phyloP scores from a whole-genome alignment of 2,329 filamentous ascomycete genomes.

The Talaromyces sp. region DNA sequence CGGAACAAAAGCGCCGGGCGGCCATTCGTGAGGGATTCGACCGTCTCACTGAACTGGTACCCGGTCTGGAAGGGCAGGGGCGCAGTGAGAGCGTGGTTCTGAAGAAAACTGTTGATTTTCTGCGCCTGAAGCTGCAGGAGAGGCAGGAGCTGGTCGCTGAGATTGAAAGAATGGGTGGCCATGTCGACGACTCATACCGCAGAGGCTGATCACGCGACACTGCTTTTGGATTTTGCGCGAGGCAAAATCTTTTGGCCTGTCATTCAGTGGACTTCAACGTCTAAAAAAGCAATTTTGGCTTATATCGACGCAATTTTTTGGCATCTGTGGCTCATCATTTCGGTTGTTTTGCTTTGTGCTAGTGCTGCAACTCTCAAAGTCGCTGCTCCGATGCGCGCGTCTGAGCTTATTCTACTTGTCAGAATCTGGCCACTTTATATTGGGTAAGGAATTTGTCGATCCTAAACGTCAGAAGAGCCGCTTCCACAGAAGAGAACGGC shows the following conservation, averaged over 20 bases:
- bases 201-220: conserved; percentile 14
- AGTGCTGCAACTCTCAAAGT: background rate
- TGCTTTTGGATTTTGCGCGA: background rate
- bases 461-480: background rate
- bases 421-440: background rate
- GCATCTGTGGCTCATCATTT: background rate
- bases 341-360: background rate
- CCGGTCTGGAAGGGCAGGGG: conserved; percentile 74
- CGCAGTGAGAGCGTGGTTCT: conserved; percentile 83
- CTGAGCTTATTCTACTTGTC: background rate
- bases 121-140: conserved; percentile 55
- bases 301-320: background rate
- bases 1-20: conserved; percentile 58
- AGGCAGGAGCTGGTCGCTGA: conserved; percentile 53
- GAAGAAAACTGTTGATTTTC: conserved; percentile 61
- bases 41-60: conserved; percentile 70
- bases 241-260: background rate
- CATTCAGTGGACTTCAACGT: background rate
- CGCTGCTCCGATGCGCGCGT: background rate
- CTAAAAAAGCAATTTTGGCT: background rate
- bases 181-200: conserved; percentile 41
- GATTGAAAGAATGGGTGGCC: conserved; percentile 55
- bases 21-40: conserved; percentile 83
- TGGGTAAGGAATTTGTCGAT: background rate
- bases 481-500: background rate